Evolutionary conservation across 1,139 yeast genomes (phyloP).

Genomic region (Lodderomyces orthopsilosis): DNA sequence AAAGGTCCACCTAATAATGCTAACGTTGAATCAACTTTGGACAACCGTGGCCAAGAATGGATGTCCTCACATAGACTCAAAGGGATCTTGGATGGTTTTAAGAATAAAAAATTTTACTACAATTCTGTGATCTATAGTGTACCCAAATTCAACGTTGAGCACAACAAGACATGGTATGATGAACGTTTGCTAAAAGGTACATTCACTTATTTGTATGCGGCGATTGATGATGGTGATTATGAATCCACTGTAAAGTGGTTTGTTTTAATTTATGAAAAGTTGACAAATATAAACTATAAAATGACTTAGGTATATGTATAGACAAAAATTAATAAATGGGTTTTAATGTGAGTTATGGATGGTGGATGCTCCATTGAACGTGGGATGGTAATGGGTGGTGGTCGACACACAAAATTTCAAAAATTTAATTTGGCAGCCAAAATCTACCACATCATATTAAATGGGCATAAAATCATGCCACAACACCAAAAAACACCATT

Average conservation of each 20-base stretch:
- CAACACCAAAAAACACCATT: too few species aligned
- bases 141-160: conserved; percentile 7
- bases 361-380: too few species aligned
- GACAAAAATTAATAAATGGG: not conserved
- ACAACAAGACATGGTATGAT: conserved; percentile 9
- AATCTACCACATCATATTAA: not conserved
- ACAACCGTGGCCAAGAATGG: not conserved
- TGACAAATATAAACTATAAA: conserved; percentile 16
- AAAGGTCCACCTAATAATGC: conserved; percentile 1
- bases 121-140: conserved; percentile 15
- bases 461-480: too few species aligned
- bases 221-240: conserved; percentile 23
- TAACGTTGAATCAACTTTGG: not conserved
- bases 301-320: conserved; percentile 11
- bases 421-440: conserved; percentile 7
- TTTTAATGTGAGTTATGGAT: not conserved
- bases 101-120: conserved; percentile 9
- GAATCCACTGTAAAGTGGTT: conserved; percentile 29
- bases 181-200: conserved; percentile 16
- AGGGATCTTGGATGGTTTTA: conserved; percentile 5
- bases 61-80: not conserved
- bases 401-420: not conserved
- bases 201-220: conserved; percentile 25
- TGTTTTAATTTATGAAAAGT: conserved; percentile 28
- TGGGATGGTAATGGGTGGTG: too few species aligned